Percentiles rank a stretch among this genome's conserved stretches.
phyloP scores from a whole-genome alignment of 208 protist species.

The Trypanosoma theileri region DNA sequence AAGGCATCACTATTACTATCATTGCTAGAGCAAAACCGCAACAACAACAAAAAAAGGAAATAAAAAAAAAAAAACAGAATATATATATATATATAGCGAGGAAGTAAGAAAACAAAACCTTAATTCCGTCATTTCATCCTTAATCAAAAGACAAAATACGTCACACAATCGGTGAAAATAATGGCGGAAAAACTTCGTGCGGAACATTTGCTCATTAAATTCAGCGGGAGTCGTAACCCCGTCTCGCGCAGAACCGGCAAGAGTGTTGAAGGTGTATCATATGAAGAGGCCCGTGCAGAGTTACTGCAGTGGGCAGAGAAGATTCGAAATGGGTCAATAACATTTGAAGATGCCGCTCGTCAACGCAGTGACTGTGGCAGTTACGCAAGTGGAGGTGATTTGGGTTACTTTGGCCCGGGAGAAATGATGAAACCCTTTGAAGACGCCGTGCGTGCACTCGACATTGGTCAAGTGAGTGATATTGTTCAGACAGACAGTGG shows the following conservation, averaged over 20 bases:
- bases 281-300: conserved; percentile 74
- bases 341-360: conserved; percentile 81
- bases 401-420: conserved; percentile 86
- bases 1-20: not conserved
- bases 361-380: conserved; percentile 91
- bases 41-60: not conserved
- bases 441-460: conserved; percentile 77
- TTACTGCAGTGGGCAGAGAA: conserved; percentile 69
- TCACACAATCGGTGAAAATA: not conserved
- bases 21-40: not conserved
- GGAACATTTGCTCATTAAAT: conserved; percentile 90
- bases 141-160: not conserved
- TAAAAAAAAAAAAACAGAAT: conserved; percentile 11
- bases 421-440: conserved; percentile 95
- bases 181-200: conserved; percentile 46
- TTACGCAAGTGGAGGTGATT: conserved; percentile 76
- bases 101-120: not conserved
- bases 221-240: conserved; percentile 86
- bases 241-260: conserved; percentile 80
- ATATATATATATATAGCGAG: too few relatives aligned
- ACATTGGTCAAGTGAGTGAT: conserved; percentile 83
- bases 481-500: conserved; percentile 90
- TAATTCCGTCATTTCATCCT: conserved; percentile 18
- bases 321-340: conserved; percentile 63
- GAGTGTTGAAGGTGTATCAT: conserved; percentile 56